These are phyloP conservation scores for Tricholoma hemisulphureum DNA, from an alignment of 768 basidiomycete genomes.

Conservation along the genomic window DNA sequence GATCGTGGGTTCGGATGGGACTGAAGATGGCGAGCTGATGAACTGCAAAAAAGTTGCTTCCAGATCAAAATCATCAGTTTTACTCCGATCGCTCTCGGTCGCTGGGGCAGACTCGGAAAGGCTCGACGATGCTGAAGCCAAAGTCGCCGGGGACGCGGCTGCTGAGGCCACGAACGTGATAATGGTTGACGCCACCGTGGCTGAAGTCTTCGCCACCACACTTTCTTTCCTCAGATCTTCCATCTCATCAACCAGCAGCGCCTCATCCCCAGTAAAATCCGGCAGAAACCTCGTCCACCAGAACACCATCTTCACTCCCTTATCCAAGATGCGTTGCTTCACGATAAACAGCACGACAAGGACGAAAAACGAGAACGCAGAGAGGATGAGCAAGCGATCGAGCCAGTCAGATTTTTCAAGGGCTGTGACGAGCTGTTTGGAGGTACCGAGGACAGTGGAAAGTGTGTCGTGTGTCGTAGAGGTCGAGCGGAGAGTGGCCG, in stretches of 20 bases:
- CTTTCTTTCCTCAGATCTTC: neutral
- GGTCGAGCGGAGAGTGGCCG: conserved; percentile 70
- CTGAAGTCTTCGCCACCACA: neutral
- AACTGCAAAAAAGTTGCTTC: neutral
- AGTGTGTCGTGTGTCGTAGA: conserved; percentile 77
- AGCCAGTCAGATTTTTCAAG: conserved; percentile 91
- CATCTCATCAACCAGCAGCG: neutral
- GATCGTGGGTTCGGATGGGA: neutral
- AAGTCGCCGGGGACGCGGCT: conserved; percentile 1
- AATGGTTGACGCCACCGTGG: neutral
- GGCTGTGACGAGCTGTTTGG: conserved; percentile 80
- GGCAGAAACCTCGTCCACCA: conserved; percentile 88
- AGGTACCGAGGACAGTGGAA: conserved; percentile 66
- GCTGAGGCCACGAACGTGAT: neutral
- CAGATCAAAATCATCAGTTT: neutral
- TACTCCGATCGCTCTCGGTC: neutral
- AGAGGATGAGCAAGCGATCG: conserved; percentile 83
- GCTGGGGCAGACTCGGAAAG: neutral
- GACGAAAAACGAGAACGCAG: conserved; percentile 78
- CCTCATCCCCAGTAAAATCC: conserved; percentile 37
- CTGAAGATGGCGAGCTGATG: neutral
- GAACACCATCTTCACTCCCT: conserved; percentile 72
- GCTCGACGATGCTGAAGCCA: conserved; percentile 1
- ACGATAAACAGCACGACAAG: conserved; percentile 84
- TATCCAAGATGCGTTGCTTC: conserved; percentile 83